Evolutionary conservation across 1,284 basidiomycete genomes (phyloP), one percentile per base, ranked within the genome.

Genomic region (Lentinus polychrous): DNA sequence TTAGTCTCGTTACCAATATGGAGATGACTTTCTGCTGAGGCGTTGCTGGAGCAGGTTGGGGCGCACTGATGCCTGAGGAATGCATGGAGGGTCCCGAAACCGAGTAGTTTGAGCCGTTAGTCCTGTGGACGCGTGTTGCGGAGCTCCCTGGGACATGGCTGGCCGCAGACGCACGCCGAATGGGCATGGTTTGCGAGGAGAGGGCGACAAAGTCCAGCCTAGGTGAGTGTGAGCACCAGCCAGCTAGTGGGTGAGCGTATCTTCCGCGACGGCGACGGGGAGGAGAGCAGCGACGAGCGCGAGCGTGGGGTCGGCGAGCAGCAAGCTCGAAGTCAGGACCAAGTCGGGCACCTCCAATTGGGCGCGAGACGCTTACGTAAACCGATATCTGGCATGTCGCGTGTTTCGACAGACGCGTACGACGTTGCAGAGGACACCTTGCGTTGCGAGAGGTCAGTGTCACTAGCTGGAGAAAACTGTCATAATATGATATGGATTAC

Each of bases 11-110:
- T 42, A 90, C 83, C 54, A 90, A 69, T 35, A 79, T 78, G 54
- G 81, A 75, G 11, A 87, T 78, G 48, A 86, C 76, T 71, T 81
- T 85, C 69, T 85, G 82, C 56, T 86, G 82, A 0, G 83, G 82
- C 3, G 79, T 79, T 10, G 59, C 52, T 11, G 63, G 56, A 2
- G 14, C 12, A 27, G 27, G 27, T 4, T 27, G 4, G 10, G 4
- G 27, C 4, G 10, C 24, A 55, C 48, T 15, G 55, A 52, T 57
- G 35, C 53, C 51, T 18, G 50, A 46, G 18, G 47, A 54, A 1
- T 53, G 45, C 6, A 70, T 63, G 15, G 66, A 61, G 43, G 66
- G 69, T 32, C 60, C 63, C 39, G 61, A 59, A 64, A 67, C 49
- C 59, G 69, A 63, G 52, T 75, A 69, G 48, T 74, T 69, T 5